These are phyloP conservation scores for Porodaedalea pini DNA, from an alignment of 1,284 basidiomycete species.

Conservation along the genomic window DNA sequence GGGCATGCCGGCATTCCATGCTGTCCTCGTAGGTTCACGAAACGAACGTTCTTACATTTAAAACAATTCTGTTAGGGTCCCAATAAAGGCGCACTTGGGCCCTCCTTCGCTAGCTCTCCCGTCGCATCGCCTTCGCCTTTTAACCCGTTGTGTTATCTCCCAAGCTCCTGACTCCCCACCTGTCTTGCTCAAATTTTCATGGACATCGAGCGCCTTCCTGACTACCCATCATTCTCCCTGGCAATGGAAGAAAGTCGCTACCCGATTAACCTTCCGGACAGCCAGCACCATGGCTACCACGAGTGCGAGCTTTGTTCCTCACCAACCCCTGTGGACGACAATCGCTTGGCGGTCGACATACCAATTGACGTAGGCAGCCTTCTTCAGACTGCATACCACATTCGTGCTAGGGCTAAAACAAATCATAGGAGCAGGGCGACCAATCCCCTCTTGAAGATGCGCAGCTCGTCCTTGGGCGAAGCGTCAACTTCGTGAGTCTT, in stretches of 20 bases:
- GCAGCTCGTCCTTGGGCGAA: conserved; percentile 1
- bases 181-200: not conserved
- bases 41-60: conserved; percentile 1
- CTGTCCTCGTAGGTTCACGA: not conserved
- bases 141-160: not conserved
- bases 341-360: not conserved
- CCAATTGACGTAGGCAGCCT: conserved; percentile 3
- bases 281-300: not conserved
- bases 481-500: conserved; percentile 6
- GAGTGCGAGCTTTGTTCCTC: not conserved
- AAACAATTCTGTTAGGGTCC: not conserved
- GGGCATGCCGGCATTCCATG: conserved; percentile 8
- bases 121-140: not conserved
- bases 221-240: conserved; percentile 1
- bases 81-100: not conserved
- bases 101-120: not conserved
- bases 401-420: not conserved
- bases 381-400: too few relatives aligned
- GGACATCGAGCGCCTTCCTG: not conserved
- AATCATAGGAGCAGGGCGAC: not conserved
- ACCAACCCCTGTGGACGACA: not conserved
- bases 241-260: not conserved
- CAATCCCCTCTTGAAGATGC: not conserved
- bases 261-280: not conserved
- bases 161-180: not conserved